Percentiles rank a stretch among this genome's conserved stretches.
These are phyloP conservation scores for Moringa oleifera DNA, from an alignment of 345 rosid genomes.

Conservation along the genomic window DNA sequence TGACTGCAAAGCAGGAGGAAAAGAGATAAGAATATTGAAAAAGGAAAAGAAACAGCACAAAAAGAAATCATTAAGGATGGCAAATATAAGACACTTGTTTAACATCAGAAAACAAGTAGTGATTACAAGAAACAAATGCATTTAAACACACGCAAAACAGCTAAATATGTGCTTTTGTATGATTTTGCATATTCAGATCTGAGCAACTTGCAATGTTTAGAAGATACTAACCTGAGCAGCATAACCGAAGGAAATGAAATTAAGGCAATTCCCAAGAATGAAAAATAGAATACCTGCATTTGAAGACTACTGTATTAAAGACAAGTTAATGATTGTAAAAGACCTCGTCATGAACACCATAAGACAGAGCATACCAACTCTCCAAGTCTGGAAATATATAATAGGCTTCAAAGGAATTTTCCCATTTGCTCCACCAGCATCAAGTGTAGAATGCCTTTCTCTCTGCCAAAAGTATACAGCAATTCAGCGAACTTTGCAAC, in stretches of 20 bases:
- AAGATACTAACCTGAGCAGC: slow-evolving; percentile 88
- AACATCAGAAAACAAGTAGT: not conserved
- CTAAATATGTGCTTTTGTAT: slow-evolving; percentile 1
- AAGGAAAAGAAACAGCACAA: slow-evolving; percentile 2
- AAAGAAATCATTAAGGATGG: not conserved
- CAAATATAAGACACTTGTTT: not conserved
- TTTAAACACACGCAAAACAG: slow-evolving; percentile 2
- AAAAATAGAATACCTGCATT: slow-evolving; percentile 79
- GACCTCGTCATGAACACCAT: not conserved
- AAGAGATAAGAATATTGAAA: slow-evolving; percentile 5
- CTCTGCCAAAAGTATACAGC: slow-evolving; percentile 43
- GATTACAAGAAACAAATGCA: slow-evolving; percentile 2
- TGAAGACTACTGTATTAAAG: slow-evolving; percentile 20
- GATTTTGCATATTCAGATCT: not conserved
- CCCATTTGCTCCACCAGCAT: slow-evolving; percentile 49
- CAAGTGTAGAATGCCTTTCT: slow-evolving; percentile 59
- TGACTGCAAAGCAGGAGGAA: slow-evolving; percentile 52
- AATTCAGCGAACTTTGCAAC: not conserved
- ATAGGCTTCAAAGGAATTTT: slow-evolving; percentile 73
- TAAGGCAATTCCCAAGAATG: slow-evolving; percentile 90
- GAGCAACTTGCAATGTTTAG: not conserved
- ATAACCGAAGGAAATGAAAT: slow-evolving; percentile 97
- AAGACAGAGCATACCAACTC: slow-evolving; percentile 70
- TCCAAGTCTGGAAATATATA: slow-evolving; percentile 87
- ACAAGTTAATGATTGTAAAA: slow-evolving; percentile 11